Percentiles rank a stretch among this genome's conserved stretches.
Conservation (phyloP, 768 basidiomycete species). For the Termitomyces sp. region DNA sequence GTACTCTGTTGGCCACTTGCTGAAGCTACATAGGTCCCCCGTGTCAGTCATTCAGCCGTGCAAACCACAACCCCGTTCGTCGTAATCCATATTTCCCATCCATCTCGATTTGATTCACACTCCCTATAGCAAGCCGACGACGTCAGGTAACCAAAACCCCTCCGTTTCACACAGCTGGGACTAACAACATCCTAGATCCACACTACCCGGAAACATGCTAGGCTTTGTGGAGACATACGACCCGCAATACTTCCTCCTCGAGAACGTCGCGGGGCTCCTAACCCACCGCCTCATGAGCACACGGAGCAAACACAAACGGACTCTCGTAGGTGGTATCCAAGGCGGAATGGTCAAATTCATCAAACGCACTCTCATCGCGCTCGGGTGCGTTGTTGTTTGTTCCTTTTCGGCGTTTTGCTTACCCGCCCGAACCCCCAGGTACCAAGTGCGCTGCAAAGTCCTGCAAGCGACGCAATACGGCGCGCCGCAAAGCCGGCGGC, state of each 20-base stretch:
- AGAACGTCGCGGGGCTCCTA: constrained; percentile 69
- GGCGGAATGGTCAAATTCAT: constrained; percentile 69
- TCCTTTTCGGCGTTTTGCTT: too few species aligned
- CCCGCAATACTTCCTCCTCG: constrained; percentile 63
- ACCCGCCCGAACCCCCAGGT: constrained; percentile 30
- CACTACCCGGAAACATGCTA: constrained; percentile 67
- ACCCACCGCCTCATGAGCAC: constrained; percentile 44
- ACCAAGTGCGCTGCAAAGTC: constrained; percentile 64
- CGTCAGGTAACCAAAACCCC: constrained; percentile 39
- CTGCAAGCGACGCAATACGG: constrained; percentile 74
- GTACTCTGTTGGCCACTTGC: too few species aligned
- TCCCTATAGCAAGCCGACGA: constrained; percentile 52
- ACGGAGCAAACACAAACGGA: constrained; percentile 22
- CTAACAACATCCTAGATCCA: constrained; percentile 37
- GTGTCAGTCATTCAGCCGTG: constrained; percentile 68
- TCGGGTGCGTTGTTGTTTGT: constrained; percentile 49
- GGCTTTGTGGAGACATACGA: constrained; percentile 64
- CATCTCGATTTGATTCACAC: background rate
- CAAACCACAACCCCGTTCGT: constrained; percentile 59
- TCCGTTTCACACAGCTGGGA: background rate
- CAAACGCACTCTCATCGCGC: constrained; percentile 49
- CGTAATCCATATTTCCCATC: background rate
- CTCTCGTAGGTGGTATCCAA: constrained; percentile 38
- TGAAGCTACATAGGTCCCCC: constrained; percentile 54
- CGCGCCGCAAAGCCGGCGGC: constrained; percentile 61